Evolutionary conservation across 768 basidiomycete genomes (phyloP).

Genomic region (Pholiota molesta): DNA sequence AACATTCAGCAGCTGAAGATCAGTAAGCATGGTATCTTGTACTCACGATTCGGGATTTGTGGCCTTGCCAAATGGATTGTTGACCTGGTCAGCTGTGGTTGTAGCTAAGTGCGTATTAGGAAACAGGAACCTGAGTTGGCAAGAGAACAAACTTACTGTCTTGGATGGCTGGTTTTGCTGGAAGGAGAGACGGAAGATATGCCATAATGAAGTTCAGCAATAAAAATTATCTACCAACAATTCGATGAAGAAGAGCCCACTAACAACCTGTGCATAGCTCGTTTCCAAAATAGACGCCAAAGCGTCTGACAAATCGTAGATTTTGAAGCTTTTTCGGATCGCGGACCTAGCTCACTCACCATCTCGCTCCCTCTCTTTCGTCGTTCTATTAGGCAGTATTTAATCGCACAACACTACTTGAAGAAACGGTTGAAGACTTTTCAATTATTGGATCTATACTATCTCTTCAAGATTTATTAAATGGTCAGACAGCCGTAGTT

Average conservation of each 20-base stretch:
- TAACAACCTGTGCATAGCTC: neutral
- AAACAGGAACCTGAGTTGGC: neutral
- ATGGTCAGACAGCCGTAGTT: neutral
- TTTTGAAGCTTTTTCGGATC: constrained; percentile 4
- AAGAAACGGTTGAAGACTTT: no score
- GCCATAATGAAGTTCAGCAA: constrained; percentile 11
- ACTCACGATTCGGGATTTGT: constrained; percentile 70
- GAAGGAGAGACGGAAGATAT: constrained; percentile 52
- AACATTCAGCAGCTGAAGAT: neutral
- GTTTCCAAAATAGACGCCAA: neutral
- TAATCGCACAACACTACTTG: no score
- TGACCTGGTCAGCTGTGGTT: constrained; percentile 58
- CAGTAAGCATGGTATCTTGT: neutral
- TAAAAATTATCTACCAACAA: neutral
- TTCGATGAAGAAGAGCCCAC: no score
- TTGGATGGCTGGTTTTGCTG: constrained; percentile 49
- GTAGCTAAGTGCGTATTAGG: constrained; percentile 37
- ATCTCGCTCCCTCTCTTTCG: neutral
- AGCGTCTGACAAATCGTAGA: constrained; percentile 1
- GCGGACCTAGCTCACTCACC: neutral
- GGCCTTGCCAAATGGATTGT: constrained; percentile 54
- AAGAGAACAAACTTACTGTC: constrained; percentile 43
- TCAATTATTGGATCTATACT: neutral
- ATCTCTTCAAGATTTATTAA: neutral
- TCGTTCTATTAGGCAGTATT: no score